A percentile compares a stretch with the other conserved stretches of the same genome.
Evolutionary conservation across 140 eudicot species (phyloP).

Genomic region (Cichorium intybus): DNA sequence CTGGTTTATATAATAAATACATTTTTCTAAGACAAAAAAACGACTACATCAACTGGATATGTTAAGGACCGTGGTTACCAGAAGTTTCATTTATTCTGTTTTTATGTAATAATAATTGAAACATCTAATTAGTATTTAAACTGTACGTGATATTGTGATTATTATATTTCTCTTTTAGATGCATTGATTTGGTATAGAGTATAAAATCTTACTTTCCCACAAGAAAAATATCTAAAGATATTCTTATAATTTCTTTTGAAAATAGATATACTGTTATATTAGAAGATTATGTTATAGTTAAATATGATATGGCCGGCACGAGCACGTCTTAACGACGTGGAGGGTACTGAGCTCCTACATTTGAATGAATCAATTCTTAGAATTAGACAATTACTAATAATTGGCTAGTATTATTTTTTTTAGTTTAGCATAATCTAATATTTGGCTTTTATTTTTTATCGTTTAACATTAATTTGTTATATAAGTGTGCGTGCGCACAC

Average conservation of each 20-base stretch:
- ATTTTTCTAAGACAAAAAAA: too few relatives aligned
- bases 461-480: too few relatives aligned
- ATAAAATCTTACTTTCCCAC: neutral
- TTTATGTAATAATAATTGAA: too few relatives aligned
- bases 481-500: too few relatives aligned
- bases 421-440: too few relatives aligned
- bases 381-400: neutral
- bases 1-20: too few relatives aligned
- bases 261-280: conserved; percentile 11
- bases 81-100: too few relatives aligned
- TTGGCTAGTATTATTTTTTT: neutral
- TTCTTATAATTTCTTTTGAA: neutral
- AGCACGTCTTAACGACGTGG: conserved; percentile 40
- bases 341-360: conserved; percentile 9
- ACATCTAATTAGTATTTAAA: too few relatives aligned
- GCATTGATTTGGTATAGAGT: neutral
- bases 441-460: too few relatives aligned
- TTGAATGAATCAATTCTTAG: neutral
- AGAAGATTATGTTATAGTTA: neutral
- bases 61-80: too few relatives aligned
- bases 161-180: neutral
- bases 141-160: too few relatives aligned
- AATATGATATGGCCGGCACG: conserved; percentile 25
- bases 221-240: neutral
- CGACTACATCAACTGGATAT: too few relatives aligned